A percentile compares a stretch with the other conserved stretches of the same genome.
These are phyloP conservation scores for Gymnopus androsaceus DNA, from an alignment of 1,284 basidiomycete genomes.

Conservation along the genomic window DNA sequence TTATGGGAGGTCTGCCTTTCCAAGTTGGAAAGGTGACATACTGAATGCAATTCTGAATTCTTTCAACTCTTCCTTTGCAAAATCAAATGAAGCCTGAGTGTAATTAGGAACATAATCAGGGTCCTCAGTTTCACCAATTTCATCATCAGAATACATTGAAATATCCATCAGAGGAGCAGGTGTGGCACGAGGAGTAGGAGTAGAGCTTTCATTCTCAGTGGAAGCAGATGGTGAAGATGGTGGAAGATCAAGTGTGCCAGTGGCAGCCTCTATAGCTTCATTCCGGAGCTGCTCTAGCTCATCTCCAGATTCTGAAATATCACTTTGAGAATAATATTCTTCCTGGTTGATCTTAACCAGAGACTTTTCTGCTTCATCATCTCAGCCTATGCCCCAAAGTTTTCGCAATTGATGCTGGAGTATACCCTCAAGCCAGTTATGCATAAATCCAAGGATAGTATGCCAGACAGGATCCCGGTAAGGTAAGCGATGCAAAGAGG, in stretches of 20 bases:
- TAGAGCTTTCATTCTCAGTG: too few relatives aligned
- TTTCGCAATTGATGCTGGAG: constrained; percentile 16
- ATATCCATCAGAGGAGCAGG: too few relatives aligned
- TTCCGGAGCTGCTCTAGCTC: background rate
- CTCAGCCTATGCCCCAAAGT: constrained; percentile 14
- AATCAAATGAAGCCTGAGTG: constrained; percentile 17
- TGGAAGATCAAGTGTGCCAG: too few relatives aligned
- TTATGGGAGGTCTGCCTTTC: constrained; percentile 31
- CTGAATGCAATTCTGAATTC: constrained; percentile 27
- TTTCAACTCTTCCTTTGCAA: constrained; percentile 19
- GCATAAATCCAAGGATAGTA: constrained; percentile 20
- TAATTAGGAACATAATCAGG: background rate
- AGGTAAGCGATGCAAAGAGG: constrained; percentile 14
- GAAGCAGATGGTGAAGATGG: too few relatives aligned
- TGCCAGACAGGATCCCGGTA: constrained; percentile 17
- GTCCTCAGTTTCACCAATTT: constrained; percentile 5
- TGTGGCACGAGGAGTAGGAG: too few relatives aligned
- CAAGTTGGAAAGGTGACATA: constrained; percentile 30
- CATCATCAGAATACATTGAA: too few relatives aligned
- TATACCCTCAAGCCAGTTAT: constrained; percentile 17
- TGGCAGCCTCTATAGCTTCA: background rate
- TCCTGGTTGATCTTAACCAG: too few relatives aligned
- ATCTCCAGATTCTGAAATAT: background rate
- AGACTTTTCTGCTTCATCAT: too few relatives aligned
- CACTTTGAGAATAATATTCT: background rate